Conservation (phyloP, 208 protist species). For the Trypanosoma conorhini region DNA sequence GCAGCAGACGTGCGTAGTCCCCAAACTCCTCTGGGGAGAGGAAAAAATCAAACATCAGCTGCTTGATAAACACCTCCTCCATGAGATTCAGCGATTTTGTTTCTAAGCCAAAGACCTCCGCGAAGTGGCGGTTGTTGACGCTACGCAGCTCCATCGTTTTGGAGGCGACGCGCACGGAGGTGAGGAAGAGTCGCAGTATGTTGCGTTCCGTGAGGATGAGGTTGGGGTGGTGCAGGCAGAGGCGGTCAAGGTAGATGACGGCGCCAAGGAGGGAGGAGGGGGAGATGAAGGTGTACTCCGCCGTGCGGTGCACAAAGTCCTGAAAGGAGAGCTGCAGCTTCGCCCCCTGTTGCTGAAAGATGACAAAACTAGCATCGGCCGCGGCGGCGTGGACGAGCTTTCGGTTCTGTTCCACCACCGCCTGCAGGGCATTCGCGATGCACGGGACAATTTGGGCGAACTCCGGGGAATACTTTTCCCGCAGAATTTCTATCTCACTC, state of each 20-base stretch:
- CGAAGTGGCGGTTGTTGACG: constrained; percentile 90
- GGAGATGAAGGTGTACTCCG: constrained; percentile 85
- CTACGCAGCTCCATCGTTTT: constrained; percentile 88
- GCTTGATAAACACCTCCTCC: constrained; percentile 71
- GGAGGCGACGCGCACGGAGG: constrained; percentile 70
- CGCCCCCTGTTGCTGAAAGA: constrained; percentile 15
- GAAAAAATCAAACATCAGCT: constrained; percentile 79
- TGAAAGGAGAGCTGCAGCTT: constrained; percentile 30
- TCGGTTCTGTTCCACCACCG: constrained; percentile 50
- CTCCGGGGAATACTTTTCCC: constrained; percentile 81
- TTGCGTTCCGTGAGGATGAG: constrained; percentile 65
- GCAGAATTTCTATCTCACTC: constrained; percentile 78
- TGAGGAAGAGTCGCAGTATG: constrained; percentile 74
- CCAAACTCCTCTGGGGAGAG: constrained; percentile 72
- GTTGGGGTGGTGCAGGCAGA: constrained; percentile 54
- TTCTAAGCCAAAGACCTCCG: constrained; percentile 61
- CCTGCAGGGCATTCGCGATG: constrained; percentile 64
- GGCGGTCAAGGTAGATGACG: constrained; percentile 82
- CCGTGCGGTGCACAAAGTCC: constrained; percentile 38
- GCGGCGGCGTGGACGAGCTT: constrained; percentile 24
- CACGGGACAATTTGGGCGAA: constrained; percentile 77
- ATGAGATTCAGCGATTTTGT: constrained; percentile 69
- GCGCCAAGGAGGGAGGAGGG: constrained; percentile 70
- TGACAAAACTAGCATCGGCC: constrained; percentile 4
- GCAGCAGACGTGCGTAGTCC: constrained; percentile 57